A percentile compares a stretch with the other conserved stretches of the same genome.
Evolutionary conservation across 2,329 filamentous ascomycete species (phyloP).

Genomic region (Metarhizium rileyi): DNA sequence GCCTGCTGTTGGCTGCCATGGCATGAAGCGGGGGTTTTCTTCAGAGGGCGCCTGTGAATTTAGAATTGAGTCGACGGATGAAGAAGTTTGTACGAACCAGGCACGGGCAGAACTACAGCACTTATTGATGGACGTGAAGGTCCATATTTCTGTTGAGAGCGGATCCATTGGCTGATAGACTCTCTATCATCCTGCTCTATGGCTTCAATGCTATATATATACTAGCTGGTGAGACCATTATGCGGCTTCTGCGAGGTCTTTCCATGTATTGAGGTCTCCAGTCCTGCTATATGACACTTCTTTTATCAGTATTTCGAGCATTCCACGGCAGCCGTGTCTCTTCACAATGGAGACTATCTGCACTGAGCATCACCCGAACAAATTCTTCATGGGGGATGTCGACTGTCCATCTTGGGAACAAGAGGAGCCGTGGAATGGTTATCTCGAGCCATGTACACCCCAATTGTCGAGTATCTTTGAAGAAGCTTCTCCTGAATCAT

Average conservation of each 20-base stretch:
- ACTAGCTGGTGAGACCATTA: background rate
- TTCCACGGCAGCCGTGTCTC: background rate
- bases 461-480: background rate
- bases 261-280: background rate
- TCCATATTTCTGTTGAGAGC: background rate
- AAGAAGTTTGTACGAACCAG: background rate
- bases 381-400: background rate
- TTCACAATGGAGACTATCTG: background rate
- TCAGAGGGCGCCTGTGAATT: background rate
- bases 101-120: background rate
- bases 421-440: background rate
- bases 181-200: background rate
- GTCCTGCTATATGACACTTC: background rate
- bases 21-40: background rate
- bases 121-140: constrained; percentile 1
- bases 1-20: background rate
- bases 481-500: background rate
- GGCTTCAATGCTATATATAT: background rate
- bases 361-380: background rate
- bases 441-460: background rate
- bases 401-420: background rate
- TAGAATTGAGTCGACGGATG: background rate
- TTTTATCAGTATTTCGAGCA: background rate
- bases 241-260: background rate
- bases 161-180: background rate